Evolutionary conservation across 176 grass and related monocot species (phyloP), one percentile per base, ranked within the genome.

Genomic region (Musa troglodytarum): DNA sequence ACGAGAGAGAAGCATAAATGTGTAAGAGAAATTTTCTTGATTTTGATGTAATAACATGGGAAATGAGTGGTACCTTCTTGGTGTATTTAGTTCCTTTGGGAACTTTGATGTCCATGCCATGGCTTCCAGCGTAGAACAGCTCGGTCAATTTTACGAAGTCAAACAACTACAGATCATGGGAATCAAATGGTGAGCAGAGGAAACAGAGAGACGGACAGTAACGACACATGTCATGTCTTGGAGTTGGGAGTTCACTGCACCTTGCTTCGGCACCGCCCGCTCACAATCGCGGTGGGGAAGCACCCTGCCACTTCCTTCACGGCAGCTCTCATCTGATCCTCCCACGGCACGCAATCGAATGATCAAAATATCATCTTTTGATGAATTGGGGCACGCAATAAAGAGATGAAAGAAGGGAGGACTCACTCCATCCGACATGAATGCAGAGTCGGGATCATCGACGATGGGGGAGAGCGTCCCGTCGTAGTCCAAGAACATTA

Each of bases 231-330:
- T n/a, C 56, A 28, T 28, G 53, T 63, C 2, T 62, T 25, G 58
- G 21, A 61, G 81, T 63, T 82, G 70, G 52, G 23, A 49, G 26
- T 28, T 12, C 51, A 86, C 84, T 85, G 86, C 86, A 99, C 95
- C 90, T 94, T 99, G 90, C 91, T 88, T 63, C 78, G 82, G 85
- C 90, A 87, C 76, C 95, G 81, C 8, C 95, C 95, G 77, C 91
- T 99, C 2, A 99, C 91, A 25, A 99, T 99, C 0, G 95, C 95
- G 1, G 95, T 99, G 50, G 95, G 95, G 76, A 99, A 99, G 72
- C 80, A 78, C 80, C 88, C 79, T 0, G 93, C 93, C 10, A 85
- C 87, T 52, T 86, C 87, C 51, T 83, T 85, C 17, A 92, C 87
- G 1, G 93, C 87, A 10, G 76, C 84, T 72, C 92, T 79, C 92